Evolutionary conservation across 129 eudicot species (phyloP).

Genomic region (carrot (Daucus carota)): DNA sequence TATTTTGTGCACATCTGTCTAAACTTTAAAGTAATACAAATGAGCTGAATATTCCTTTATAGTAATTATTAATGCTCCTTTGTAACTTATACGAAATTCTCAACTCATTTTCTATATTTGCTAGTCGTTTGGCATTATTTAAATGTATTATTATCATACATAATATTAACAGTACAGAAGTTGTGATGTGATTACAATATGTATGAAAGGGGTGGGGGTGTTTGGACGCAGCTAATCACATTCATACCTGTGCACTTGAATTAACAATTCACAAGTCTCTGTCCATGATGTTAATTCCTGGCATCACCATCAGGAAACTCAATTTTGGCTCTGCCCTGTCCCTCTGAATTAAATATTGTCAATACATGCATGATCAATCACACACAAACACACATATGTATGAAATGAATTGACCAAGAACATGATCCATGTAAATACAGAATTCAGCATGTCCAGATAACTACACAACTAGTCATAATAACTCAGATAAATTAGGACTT

Average conservation of each 20-base stretch:
- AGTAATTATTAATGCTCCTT: too few relatives aligned
- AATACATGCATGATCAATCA: neutral
- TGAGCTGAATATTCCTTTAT: too few relatives aligned
- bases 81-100: too few relatives aligned
- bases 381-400: neutral
- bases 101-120: too few relatives aligned
- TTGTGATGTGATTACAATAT: too few relatives aligned
- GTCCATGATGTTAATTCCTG: neutral
- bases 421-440: conserved; percentile 20
- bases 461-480: neutral
- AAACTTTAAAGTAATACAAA: too few relatives aligned
- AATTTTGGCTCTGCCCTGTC: neutral
- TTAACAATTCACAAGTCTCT: neutral
- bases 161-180: too few relatives aligned
- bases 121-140: too few relatives aligned
- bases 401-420: conserved; percentile 6
- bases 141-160: too few relatives aligned
- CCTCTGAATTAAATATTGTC: neutral
- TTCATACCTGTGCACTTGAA: neutral
- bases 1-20: too few relatives aligned
- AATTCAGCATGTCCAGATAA: conserved; percentile 15
- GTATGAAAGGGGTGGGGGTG: too few relatives aligned
- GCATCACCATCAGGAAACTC: neutral
- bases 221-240: neutral
- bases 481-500: neutral